Base-by-base conservation (phyloP, 305 asterid species). In the Coffea humblotiana region DNA sequence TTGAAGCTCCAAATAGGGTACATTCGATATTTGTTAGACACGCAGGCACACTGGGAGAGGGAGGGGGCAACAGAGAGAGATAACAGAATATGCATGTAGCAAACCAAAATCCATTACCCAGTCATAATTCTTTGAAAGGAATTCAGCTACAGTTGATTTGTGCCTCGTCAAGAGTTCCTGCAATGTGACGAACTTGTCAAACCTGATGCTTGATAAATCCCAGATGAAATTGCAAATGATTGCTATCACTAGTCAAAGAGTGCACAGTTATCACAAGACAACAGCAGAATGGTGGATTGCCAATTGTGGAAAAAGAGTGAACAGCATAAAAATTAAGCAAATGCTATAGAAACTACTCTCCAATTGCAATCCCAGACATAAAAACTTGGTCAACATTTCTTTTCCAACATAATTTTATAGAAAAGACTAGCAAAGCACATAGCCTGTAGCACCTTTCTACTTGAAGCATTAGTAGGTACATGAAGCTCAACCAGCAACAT, bases 111-210 rank as follows among this genome's bases (percentile, higher is more conserved):
- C 49, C 83, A 87, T 86, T 87, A 94, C 99, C 99, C 99, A 96
- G 65, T 92, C 98, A 86, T 96, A 96, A 81, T 96, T 96, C 77
- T 91, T 92, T 19, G 97, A 88, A 82, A 96, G 98, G 79, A 94
- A 96, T 74, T 91, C 97, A 70, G 99, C 97, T 71, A 96, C 99
- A 2, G 99, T 96, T 58, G 98, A 96, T 88, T 96, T 96, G 82
- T 96, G 99, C 91, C 99, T 88, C 25, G 98, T 96, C 91, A 96
- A 77, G 82, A 96, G 90, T 89, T 96, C 99, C 99, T 96, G 92
- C 84, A 88, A 82, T 69, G 25, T 0, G 74, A 32, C 32, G 47
- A 49, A 66, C 70, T 77, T 64, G 71, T 77, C 21, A 48, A 32
- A 25, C 69, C 69, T n/a, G 66, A 61, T 23, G 66, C 66, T 61